phyloP scores from a whole-genome alignment of 2,329 filamentous ascomycete species.

The Xylariaceae sp. region DNA sequence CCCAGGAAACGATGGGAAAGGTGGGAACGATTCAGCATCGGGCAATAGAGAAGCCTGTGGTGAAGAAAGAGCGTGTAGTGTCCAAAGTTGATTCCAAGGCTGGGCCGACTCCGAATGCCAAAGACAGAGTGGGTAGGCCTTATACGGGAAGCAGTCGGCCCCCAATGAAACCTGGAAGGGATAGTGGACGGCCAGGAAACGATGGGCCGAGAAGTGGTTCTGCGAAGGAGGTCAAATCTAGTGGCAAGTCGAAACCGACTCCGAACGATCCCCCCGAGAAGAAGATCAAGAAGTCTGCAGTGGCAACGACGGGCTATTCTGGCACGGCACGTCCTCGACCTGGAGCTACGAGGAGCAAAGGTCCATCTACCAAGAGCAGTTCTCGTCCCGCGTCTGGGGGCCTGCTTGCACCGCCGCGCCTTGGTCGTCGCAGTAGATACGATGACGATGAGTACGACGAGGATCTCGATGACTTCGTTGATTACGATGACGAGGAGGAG shows the following conservation, averaged over 20 bases:
- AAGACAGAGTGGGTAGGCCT: conserved; percentile 28
- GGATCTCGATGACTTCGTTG: conserved; percentile 59
- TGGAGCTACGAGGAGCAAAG: conserved; percentile 33
- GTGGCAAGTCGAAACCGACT: conserved; percentile 26
- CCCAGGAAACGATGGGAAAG: conserved; percentile 58
- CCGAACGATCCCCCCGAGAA: conserved; percentile 45
- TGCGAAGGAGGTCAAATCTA: conserved; percentile 22
- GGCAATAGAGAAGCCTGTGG: conserved; percentile 61
- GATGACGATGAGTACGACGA: conserved; percentile 61
- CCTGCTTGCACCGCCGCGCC: conserved; percentile 36
- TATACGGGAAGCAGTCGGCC: conserved; percentile 26
- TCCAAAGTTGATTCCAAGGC: conserved; percentile 44
- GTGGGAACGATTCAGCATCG: conserved; percentile 75
- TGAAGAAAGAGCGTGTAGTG: conserved; percentile 52
- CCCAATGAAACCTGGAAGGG: conserved; percentile 17
- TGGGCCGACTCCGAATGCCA: conserved; percentile 21
- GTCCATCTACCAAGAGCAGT: conserved; percentile 20
- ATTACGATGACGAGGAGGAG: conserved; percentile 58
- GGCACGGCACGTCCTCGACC: conserved; percentile 62
- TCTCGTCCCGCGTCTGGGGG: conserved; percentile 27
- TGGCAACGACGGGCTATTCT: conserved; percentile 63
- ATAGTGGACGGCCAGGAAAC: conserved; percentile 13
- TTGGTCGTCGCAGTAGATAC: conserved; percentile 35
- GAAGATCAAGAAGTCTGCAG: conserved; percentile 60
- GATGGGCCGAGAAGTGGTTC: conserved; percentile 22